Percentiles rank a stretch among this genome's conserved stretches.
These are phyloP conservation scores for Vigna trinervia DNA, from an alignment of 306 rosid species.

Conservation along the genomic window DNA sequence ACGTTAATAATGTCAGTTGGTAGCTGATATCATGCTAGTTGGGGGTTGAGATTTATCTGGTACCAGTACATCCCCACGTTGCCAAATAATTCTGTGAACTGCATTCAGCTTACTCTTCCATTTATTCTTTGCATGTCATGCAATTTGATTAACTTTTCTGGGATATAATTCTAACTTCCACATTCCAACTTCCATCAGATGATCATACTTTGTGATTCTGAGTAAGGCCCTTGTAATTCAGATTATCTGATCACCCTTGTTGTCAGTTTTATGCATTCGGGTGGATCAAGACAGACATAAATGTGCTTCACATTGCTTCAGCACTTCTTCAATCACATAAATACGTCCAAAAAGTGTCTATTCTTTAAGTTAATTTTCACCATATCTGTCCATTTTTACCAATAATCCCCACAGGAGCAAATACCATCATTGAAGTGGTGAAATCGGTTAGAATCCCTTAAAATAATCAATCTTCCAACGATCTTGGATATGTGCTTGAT, in stretches of 20 bases:
- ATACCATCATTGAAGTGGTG: conserved; percentile 76
- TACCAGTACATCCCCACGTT: not conserved
- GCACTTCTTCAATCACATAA: no score
- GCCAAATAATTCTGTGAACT: conserved; percentile 12
- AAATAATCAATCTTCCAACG: conserved; percentile 68
- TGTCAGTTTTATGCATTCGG: conserved; percentile 27
- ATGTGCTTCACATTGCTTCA: no score
- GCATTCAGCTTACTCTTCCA: conserved; percentile 26
- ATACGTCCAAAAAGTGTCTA: no score
- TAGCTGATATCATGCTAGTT: conserved; percentile 22
- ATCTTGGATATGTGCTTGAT: conserved; percentile 81
- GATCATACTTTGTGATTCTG: conserved; percentile 33
- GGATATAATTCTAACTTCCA: conserved; percentile 20
- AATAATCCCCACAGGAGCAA: conserved; percentile 84
- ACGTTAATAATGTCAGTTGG: conserved; percentile 1
- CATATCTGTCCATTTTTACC: conserved; percentile 53
- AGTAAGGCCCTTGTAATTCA: conserved; percentile 25
- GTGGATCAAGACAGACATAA: not conserved
- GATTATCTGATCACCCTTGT: conserved; percentile 26
- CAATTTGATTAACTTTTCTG: conserved; percentile 10
- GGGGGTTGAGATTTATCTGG: not conserved
- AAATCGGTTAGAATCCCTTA: conserved; percentile 81
- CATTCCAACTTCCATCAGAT: conserved; percentile 34
- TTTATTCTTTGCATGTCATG: conserved; percentile 25
- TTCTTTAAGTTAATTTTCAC: conserved; percentile 1